These are phyloP conservation scores for Daldinia vernicosa DNA, from an alignment of 495 filamentous ascomycete genomes.

Conservation along the genomic window DNA sequence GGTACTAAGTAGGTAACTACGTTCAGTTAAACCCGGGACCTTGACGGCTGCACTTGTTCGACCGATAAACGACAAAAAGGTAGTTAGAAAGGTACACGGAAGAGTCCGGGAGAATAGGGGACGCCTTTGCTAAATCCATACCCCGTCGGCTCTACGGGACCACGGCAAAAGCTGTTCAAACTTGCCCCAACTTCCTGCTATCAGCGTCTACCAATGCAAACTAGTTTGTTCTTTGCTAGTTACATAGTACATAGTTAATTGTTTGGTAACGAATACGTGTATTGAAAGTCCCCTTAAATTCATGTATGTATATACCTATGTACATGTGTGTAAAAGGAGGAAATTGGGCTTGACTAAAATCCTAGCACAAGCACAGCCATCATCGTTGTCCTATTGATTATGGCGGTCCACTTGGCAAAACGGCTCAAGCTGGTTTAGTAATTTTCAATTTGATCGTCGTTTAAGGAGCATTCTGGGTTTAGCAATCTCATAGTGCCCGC, in stretches of 20 bases:
- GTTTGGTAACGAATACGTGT: conserved; percentile 6
- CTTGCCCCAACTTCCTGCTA: not conserved
- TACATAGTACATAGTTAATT: too few species aligned
- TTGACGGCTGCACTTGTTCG: conserved; percentile 32
- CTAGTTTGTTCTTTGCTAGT: not conserved
- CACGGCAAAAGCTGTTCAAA: conserved; percentile 16
- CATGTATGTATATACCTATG: not conserved
- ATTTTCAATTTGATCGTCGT: not conserved
- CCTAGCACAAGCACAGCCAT: conserved; percentile 28
- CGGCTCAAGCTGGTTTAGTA: not conserved
- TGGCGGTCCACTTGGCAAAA: conserved; percentile 12
- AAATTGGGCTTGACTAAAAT: conserved; percentile 21
- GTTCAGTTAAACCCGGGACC: conserved; percentile 3
- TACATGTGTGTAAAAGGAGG: not conserved
- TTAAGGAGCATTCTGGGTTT: not conserved
- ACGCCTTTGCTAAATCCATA: conserved; percentile 2
- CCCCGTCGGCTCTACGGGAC: conserved; percentile 22
- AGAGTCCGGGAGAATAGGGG: conserved; percentile 31
- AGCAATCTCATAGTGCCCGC: not conserved
- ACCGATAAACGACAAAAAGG: conserved; percentile 18
- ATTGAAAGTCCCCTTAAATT: not conserved
- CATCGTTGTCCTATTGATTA: conserved; percentile 4
- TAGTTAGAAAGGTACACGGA: not conserved
- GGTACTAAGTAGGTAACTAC: conserved; percentile 5
- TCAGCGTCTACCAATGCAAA: not conserved